These are phyloP conservation scores for Candida bentonensis DNA, from an alignment of 805 yeast species.

Conservation along the genomic window DNA sequence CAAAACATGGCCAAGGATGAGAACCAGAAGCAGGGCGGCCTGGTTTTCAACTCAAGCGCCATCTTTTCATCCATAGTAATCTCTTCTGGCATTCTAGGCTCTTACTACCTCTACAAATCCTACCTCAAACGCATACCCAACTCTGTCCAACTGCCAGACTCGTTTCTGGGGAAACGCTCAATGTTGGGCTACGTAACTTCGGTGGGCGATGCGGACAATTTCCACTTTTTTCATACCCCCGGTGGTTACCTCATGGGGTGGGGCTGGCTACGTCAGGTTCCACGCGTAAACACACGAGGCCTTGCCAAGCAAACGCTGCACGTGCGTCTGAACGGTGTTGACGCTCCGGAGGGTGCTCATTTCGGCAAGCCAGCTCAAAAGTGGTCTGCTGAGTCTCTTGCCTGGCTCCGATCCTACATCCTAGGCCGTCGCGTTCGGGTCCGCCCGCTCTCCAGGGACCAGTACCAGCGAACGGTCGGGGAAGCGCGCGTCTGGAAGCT, in stretches of 20 bases:
- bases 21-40: too few species aligned
- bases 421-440: slow-evolving; percentile 57
- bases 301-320: slow-evolving; percentile 54
- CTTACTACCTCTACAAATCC: slow-evolving; percentile 30
- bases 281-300: slow-evolving; percentile 34
- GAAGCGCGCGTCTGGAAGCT: slow-evolving; percentile 48
- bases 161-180: slow-evolving; percentile 28
- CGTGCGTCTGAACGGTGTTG: slow-evolving; percentile 80
- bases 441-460: slow-evolving; percentile 72
- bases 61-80: slow-evolving; percentile 3
- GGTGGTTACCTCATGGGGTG: slow-evolving; percentile 84
- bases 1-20: too few species aligned
- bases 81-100: slow-evolving; percentile 26
- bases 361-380: slow-evolving; percentile 92
- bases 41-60: neutral
- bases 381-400: slow-evolving; percentile 66
- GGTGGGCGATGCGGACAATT: slow-evolving; percentile 94
- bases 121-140: slow-evolving; percentile 37
- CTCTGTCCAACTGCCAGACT: slow-evolving; percentile 36
- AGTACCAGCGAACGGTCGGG: slow-evolving; percentile 79
- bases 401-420: slow-evolving; percentile 57
- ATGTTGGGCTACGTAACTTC: slow-evolving; percentile 66
- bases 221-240: slow-evolving; percentile 84
- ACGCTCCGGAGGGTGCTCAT: slow-evolving; percentile 93
- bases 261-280: slow-evolving; percentile 75